These are phyloP conservation scores for Pichia scutulata DNA, from an alignment of 805 yeast species.

Conservation along the genomic window DNA sequence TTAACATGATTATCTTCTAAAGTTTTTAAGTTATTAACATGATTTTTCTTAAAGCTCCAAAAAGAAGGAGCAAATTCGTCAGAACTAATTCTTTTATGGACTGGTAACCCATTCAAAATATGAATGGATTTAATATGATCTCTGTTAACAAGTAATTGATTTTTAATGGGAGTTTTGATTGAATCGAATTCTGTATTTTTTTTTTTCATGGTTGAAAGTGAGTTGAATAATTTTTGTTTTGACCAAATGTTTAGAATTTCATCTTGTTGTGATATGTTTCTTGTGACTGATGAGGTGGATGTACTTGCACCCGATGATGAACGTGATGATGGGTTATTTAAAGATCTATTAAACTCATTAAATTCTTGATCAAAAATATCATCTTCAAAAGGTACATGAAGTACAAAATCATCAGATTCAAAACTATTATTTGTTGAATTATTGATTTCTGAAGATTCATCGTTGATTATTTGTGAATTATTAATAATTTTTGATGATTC, in stretches of 20 bases:
- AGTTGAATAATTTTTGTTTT: constrained; percentile 22
- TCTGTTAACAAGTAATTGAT: background rate
- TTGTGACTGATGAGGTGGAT: constrained; percentile 2
- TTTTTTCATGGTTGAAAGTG: constrained; percentile 8
- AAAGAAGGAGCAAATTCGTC: constrained; percentile 1
- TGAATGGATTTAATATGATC: background rate
- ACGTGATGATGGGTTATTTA: constrained; percentile 8
- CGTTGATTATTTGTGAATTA: background rate
- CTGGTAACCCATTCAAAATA: background rate
- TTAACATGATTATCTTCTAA: background rate
- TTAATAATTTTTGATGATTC: background rate
- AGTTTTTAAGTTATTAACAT: too few relatives aligned
- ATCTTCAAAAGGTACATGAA: constrained; percentile 34
- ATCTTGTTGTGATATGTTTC: constrained; percentile 5
- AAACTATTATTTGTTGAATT: constrained; percentile 17
- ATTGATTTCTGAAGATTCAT: background rate
- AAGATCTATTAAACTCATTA: constrained; percentile 25
- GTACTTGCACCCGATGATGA: constrained; percentile 5
- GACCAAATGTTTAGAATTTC: constrained; percentile 29
- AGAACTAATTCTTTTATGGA: constrained; percentile 1
- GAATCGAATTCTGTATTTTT: constrained; percentile 18
- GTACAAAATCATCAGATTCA: constrained; percentile 18
- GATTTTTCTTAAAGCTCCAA: background rate
- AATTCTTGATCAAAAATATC: constrained; percentile 29
- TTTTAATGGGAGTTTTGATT: constrained; percentile 8